Conservation (phyloP, 2,329 filamentous ascomycete species). For the Aaosphaeria arxii region DNA sequence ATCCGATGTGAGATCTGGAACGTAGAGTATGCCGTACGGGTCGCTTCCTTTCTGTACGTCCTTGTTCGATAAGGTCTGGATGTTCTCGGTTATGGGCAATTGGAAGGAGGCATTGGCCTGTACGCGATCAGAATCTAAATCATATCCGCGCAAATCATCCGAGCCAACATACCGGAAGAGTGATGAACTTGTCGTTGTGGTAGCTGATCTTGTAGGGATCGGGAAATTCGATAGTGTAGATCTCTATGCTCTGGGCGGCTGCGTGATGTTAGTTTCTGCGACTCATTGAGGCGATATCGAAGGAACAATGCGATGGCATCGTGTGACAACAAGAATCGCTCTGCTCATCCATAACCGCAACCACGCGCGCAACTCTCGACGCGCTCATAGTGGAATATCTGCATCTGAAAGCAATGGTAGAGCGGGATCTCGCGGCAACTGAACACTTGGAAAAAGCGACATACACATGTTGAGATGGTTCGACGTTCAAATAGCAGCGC, state of each 20-base stretch:
- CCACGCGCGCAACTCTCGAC: no score
- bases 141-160: no score
- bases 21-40: slow-evolving; percentile 79
- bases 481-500: no score
- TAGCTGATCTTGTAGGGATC: slow-evolving; percentile 26
- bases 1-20: slow-evolving; percentile 66
- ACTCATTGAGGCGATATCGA: no score
- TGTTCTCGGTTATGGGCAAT: slow-evolving; percentile 48
- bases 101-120: slow-evolving; percentile 31
- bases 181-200: slow-evolving; percentile 28
- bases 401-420: no score
- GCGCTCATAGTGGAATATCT: no score
- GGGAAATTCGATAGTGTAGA: slow-evolving; percentile 37
- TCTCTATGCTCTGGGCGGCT: slow-evolving; percentile 33
- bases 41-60: slow-evolving; percentile 59
- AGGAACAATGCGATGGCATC: no score
- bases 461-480: no score
- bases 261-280: slow-evolving; percentile 1
- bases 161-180: neutral
- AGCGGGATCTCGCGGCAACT: no score
- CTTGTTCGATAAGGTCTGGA: slow-evolving; percentile 74
- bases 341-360: no score
- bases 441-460: no score
- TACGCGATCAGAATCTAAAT: neutral
- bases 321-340: no score